These are phyloP conservation scores for Fusarium ramigenum DNA, from an alignment of 2,329 filamentous ascomycete genomes.

Conservation along the genomic window DNA sequence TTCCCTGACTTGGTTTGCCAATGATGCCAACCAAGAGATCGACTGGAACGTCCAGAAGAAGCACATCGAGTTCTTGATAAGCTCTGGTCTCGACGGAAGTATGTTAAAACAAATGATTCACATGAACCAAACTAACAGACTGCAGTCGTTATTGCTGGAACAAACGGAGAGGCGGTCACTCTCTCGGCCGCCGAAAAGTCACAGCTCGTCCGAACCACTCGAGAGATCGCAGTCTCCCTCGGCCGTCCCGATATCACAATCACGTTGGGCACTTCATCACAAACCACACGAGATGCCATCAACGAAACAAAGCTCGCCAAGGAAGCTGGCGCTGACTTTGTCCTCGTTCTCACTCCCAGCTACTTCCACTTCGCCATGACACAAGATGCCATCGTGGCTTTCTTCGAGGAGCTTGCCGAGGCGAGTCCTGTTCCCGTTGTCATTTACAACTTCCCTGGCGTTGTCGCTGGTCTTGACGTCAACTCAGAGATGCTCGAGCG, in stretches of 20 bases:
- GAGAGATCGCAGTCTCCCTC: conserved; percentile 65
- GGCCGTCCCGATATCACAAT: conserved; percentile 68
- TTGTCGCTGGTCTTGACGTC: conserved; percentile 73
- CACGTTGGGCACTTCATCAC: conserved; percentile 73
- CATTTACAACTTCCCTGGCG: conserved; percentile 78
- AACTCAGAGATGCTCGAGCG: conserved; percentile 71
- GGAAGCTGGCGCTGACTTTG: conserved; percentile 72
- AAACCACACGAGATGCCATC: conserved; percentile 73
- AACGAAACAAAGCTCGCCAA: conserved; percentile 70
- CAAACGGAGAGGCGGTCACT: conserved; percentile 79
- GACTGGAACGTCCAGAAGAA: conserved; percentile 64
- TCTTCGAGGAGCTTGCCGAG: conserved; percentile 69
- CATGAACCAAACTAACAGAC: conserved; percentile 13
- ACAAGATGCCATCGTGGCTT: conserved; percentile 66
- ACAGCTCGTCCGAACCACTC: conserved; percentile 68
- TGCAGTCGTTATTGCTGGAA: conserved; percentile 73
- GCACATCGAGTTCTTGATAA: conserved; percentile 63
- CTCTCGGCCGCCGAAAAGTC: conserved; percentile 71
- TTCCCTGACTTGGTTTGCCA: conserved; percentile 63
- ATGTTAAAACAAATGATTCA: background rate
- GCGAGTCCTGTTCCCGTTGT: conserved; percentile 70
- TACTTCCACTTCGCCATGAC: conserved; percentile 75
- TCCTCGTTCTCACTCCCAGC: conserved; percentile 73
- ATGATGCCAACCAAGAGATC: conserved; percentile 59
- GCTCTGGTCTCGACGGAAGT: conserved; percentile 62